These are phyloP conservation scores for Phytophthora pinifolia DNA, from an alignment of 352 stramenopile genomes.

Conservation along the genomic window DNA sequence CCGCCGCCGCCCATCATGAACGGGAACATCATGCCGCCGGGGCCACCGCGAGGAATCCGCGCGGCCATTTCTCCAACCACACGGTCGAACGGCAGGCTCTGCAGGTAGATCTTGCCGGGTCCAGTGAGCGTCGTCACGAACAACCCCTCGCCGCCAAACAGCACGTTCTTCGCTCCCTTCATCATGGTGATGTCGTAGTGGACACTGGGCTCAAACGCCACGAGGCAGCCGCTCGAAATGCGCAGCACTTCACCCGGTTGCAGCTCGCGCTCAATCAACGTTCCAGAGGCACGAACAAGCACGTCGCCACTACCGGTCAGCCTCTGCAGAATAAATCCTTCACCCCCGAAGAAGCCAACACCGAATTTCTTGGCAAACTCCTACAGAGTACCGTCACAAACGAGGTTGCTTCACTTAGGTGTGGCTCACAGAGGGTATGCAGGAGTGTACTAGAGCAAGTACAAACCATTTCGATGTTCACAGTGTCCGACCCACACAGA, in stretches of 20 bases:
- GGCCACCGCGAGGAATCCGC: conserved; percentile 75
- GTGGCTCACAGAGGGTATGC: neutral
- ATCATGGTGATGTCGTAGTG: conserved; percentile 92
- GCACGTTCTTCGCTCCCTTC: conserved; percentile 92
- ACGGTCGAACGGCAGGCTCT: conserved; percentile 91
- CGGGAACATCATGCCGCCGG: conserved; percentile 87
- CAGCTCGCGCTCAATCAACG: conserved; percentile 88
- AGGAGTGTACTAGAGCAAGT: neutral
- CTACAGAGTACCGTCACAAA: conserved; percentile 24
- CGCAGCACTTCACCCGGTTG: conserved; percentile 87
- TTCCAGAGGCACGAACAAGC: conserved; percentile 90
- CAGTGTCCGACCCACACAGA: conserved; percentile 89
- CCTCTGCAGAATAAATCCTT: conserved; percentile 94
- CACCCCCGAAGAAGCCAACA: conserved; percentile 93
- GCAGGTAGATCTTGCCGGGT: conserved; percentile 89
- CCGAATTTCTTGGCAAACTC: conserved; percentile 91
- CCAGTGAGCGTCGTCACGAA: conserved; percentile 94
- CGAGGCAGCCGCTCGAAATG: conserved; percentile 91
- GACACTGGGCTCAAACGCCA: conserved; percentile 88
- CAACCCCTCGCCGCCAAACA: conserved; percentile 94
- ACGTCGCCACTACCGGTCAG: conserved; percentile 90
- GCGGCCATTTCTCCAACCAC: conserved; percentile 92
- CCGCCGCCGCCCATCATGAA: conserved; percentile 77
- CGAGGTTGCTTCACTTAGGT: neutral
- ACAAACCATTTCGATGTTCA: conserved; percentile 91